These are phyloP conservation scores for Monosporascus sp. DNA, from an alignment of 2,329 filamentous ascomycete species.

Conservation along the genomic window DNA sequence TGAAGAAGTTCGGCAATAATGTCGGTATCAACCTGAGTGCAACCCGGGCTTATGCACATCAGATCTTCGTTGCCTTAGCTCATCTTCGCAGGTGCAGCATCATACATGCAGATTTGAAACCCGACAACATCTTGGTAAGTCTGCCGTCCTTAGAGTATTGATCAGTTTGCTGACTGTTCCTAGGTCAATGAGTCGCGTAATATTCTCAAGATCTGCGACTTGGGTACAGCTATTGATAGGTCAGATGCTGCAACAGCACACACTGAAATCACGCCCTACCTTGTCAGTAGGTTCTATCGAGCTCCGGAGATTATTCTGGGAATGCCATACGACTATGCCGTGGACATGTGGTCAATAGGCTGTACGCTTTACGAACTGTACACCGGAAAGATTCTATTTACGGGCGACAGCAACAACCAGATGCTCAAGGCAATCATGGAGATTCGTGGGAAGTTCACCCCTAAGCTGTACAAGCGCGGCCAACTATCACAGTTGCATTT, in stretches of 20 bases:
- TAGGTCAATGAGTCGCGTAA: constrained; percentile 76
- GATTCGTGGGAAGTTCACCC: constrained; percentile 84
- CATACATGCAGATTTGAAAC: constrained; percentile 93
- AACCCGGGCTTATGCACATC: constrained; percentile 83
- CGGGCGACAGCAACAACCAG: constrained; percentile 92
- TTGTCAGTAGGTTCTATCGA: constrained; percentile 95
- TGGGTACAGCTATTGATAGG: constrained; percentile 91
- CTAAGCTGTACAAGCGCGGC: constrained; percentile 81
- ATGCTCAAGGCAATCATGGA: constrained; percentile 98
- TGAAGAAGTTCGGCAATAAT: constrained; percentile 94
- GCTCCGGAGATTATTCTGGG: constrained; percentile 96
- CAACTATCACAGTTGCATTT: constrained; percentile 74
- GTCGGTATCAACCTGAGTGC: constrained; percentile 86
- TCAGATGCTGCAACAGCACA: constrained; percentile 67
- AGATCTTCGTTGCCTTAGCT: constrained; percentile 86
- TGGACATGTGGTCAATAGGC: constrained; percentile 97
- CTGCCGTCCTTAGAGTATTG: background rate
- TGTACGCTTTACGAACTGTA: constrained; percentile 97
- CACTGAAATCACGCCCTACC: constrained; percentile 87
- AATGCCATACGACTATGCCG: constrained; percentile 89
- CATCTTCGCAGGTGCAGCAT: constrained; percentile 90
- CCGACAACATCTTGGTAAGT: constrained; percentile 85
- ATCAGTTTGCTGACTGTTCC: constrained; percentile 20
- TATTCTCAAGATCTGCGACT: constrained; percentile 87
- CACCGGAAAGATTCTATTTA: constrained; percentile 95